Evolutionary conservation across 1,139 yeast species (phyloP).

Genomic region (Meyerozyma smithsonii): DNA sequence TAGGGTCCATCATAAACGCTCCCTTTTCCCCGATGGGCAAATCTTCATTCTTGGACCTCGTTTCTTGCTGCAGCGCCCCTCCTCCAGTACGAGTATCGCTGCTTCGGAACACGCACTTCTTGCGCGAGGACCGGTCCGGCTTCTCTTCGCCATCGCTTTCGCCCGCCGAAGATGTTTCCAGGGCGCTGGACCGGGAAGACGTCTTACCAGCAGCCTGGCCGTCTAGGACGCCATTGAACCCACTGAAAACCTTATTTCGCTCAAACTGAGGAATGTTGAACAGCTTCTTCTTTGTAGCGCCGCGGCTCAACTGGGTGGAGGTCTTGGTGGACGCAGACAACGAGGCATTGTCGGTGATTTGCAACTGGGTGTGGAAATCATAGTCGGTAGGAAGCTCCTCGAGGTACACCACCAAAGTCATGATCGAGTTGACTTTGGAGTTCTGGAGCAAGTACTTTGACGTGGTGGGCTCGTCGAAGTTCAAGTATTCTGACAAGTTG

Average conservation of each 20-base stretch:
- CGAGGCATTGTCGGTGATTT: conserved; percentile 24
- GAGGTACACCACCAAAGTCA: conserved; percentile 43
- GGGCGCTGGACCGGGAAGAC: neutral
- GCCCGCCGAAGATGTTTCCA: neutral
- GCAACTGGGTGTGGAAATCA: conserved; percentile 41
- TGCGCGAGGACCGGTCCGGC: neutral
- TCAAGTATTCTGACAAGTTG: conserved; percentile 69
- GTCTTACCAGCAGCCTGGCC: neutral
- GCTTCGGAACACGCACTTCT: neutral
- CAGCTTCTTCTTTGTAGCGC: conserved; percentile 7
- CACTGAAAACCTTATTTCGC: conserved; percentile 34
- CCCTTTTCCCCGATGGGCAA: neutral
- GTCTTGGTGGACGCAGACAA: conserved; percentile 2
- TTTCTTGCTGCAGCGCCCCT: neutral
- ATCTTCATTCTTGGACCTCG: neutral
- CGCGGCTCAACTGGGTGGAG: conserved; percentile 3
- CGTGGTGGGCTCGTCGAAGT: conserved; percentile 46
- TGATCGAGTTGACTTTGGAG: conserved; percentile 77
- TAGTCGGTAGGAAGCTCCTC: conserved; percentile 38
- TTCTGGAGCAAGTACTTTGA: conserved; percentile 67
- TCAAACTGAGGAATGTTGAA: conserved; percentile 38
- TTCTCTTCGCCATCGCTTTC: neutral
- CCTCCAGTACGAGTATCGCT: neutral
- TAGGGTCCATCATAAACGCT: conserved; percentile 39
- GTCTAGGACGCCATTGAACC: conserved; percentile 29